A percentile compares a stretch with the other conserved stretches of the same genome.
Conservation (phyloP, 306 rosid genomes). For the Cucumis cinereus region DNA sequence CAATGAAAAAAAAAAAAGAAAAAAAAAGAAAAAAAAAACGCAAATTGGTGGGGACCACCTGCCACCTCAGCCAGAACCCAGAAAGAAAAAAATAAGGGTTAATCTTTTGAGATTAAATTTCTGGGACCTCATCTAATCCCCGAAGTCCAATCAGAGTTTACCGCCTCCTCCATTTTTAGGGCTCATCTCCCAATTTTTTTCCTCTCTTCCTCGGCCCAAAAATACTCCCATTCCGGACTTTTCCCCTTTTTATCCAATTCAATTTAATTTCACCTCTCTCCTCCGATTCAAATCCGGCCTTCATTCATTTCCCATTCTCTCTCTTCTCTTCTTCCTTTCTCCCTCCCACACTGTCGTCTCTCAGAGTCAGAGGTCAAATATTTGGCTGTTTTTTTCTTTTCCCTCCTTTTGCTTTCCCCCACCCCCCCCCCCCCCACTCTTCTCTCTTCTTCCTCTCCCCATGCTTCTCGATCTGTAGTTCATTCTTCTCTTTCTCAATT, state of each 20-base stretch:
- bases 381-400: constrained; percentile 2
- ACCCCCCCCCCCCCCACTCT: background rate
- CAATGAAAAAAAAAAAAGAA: too few relatives aligned
- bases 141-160: background rate
- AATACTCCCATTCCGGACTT: background rate
- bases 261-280: constrained; percentile 1
- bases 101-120: background rate
- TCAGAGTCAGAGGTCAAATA: constrained; percentile 6
- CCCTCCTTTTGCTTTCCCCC: constrained; percentile 11
- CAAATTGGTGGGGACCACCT: background rate
- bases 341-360: background rate
- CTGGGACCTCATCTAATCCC: background rate
- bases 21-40: too few relatives aligned
- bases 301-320: background rate
- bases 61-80: background rate
- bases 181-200: background rate
- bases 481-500: background rate
- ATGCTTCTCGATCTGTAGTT: background rate
- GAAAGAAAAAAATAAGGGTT: too few relatives aligned
- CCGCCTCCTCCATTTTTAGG: background rate
- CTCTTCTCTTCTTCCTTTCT: background rate
- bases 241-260: constrained; percentile 18
- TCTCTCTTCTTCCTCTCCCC: background rate
- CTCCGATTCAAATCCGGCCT: constrained; percentile 21
- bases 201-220: background rate